phyloP scores from a whole-genome alignment of 2,329 filamentous ascomycete species.

The Didymosphaeria variabile region DNA sequence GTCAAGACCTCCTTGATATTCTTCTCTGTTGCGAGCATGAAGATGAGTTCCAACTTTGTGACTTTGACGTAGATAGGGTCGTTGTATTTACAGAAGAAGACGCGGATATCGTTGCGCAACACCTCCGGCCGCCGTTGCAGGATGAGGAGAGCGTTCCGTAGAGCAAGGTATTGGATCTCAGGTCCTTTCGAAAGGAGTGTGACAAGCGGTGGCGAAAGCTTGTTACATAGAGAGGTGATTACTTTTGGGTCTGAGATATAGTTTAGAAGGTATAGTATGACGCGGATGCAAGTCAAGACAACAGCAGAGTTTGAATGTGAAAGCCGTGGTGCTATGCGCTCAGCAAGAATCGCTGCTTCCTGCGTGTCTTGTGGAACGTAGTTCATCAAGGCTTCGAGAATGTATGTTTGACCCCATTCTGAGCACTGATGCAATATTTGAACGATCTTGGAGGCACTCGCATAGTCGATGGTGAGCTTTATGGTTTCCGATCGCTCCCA shows the following conservation, averaged over 20 bases:
- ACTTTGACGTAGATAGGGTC: slow-evolving; percentile 99
- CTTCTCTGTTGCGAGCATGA: slow-evolving; percentile 95
- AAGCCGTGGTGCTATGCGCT: slow-evolving; percentile 92
- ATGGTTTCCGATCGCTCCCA: slow-evolving; percentile 98
- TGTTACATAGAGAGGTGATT: slow-evolving; percentile 85
- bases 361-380: slow-evolving; percentile 92
- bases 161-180: slow-evolving; percentile 96
- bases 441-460: slow-evolving; percentile 97
- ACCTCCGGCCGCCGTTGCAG: slow-evolving; percentile 93
- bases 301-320: slow-evolving; percentile 98
- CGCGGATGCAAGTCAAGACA: slow-evolving; percentile 93
- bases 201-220: slow-evolving; percentile 92
- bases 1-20: slow-evolving; percentile 97
- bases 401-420: slow-evolving; percentile 99
- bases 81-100: slow-evolving; percentile 99
- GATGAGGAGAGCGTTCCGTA: slow-evolving; percentile 93
- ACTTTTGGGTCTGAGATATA: slow-evolving; percentile 94
- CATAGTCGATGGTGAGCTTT: slow-evolving; percentile 97
- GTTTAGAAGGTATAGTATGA: slow-evolving; percentile 98
- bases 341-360: slow-evolving; percentile 88
- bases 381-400: slow-evolving; percentile 95
- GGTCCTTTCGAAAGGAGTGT: slow-evolving; percentile 95
- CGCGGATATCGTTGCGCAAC: slow-evolving; percentile 92
- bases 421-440: slow-evolving; percentile 96
- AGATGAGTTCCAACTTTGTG: slow-evolving; percentile 97